Base-by-base conservation (phyloP, 331 rosid species). In the Malus hybrid region DNA sequence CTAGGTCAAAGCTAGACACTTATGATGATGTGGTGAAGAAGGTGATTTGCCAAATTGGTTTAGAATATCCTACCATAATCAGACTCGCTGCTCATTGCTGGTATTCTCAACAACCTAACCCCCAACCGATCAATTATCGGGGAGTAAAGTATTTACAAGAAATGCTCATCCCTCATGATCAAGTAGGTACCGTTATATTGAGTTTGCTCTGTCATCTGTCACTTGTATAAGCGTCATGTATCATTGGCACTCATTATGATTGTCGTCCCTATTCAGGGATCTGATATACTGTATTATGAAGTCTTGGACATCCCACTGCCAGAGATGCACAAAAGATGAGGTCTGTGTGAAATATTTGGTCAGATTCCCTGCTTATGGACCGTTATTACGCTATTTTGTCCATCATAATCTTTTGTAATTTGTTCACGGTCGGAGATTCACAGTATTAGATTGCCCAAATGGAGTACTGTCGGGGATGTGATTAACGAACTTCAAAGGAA, bases 231-330 rank as follows among this genome's bases (percentile, higher is more conserved):
- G 66, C 74, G 6, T 73, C 66, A 58, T 68, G 72, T 77, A 44
- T 61, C 28, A 20, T 52, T 68, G 66, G 71, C 50, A 66, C 39
- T 75, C 30, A 50, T 80, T 24, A 26, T 33, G 20, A 5, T 64
- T 74, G 26, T 55, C 60, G 30, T 65, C 50, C 60, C 36, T 82
- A 74, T 50, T 8, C 84, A 93, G 98, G 82, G 84, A 76, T 87
- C 91, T 61, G 97, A 93, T 84, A 87, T 93, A 75, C 74, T 93
- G 66, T 93, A 93, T 79, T 93, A 88, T 75, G 98, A 93, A 82
- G 91, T 91, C 56, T 75, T 93, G 89, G 98, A 93, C 78, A 91
- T 93, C 63, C 98, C 98, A 75, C 91, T 93, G 20, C 98, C 98
- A 13, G 96, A 93, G 79, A 78, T 93, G 72, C 94, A 83, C 89